Evolutionary conservation across 1,139 yeast species (phyloP), one percentile per base, ranked within the genome.

Genomic region (Hyphopichia burtonii): DNA sequence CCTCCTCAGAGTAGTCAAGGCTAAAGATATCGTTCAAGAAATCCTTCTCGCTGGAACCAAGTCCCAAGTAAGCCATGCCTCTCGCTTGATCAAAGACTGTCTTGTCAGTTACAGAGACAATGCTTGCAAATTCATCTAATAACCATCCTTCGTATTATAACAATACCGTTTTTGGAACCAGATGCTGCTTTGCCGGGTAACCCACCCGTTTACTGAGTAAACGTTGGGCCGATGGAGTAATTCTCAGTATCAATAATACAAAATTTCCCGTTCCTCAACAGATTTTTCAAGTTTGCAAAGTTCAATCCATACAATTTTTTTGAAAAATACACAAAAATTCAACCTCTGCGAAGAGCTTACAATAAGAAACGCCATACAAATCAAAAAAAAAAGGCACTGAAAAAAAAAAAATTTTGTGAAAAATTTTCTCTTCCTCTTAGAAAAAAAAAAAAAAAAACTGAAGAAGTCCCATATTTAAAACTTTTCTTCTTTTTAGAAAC

Each of bases 401-500:
- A 20, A 25, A 25, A 25, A 25, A 25, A 25, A 25, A 35, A 35
- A 17, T n/a, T 32, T 38, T 38, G 32, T 32, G 30, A 23, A 17
- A 22, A 25, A 38, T 32, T 25, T 32, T 38, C 32, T 38, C 18
- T 18, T n/a, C 20, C 18, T 5, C 9, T 7, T n/a, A 3, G 5
- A 16, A 11, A 17, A 20, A 33, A 33, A 33, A 33, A 33, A 33
- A 33, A 33, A 20, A 33, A 31, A 31, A 31, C 44, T 16, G 23
- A 31, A 38, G 38, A 38, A 31, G n/a, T 25, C 27, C 32, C 36
- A 16, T 31, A 37, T 23, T 33, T 31, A 22, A 25, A n/a, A 23
- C 48, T 47, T 52, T 49, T 46, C 43, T 31, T 31, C 40, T 41
- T 46, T 51, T 54, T 44, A 46, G 44, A 48, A 44, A 44, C 14